Evolutionary conservation across 805 yeast genomes (phyloP).

Genomic region (Barnettozyma sucrosica): DNA sequence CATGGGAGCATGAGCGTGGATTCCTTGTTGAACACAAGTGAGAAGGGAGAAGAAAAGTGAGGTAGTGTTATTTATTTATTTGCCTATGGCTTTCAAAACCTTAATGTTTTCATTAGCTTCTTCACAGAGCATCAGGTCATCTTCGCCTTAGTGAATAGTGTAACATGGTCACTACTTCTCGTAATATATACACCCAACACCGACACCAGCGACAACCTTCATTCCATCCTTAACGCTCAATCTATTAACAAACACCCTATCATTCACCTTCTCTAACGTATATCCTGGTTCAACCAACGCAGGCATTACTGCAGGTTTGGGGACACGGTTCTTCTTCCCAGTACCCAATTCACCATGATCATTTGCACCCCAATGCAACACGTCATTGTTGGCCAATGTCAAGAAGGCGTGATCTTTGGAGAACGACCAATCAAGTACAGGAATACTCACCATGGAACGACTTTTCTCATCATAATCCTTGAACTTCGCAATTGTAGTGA

Average conservation of each 20-base stretch:
- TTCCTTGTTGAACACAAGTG: slow-evolving; percentile 15
- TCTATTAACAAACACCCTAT: slow-evolving; percentile 35
- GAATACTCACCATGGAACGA: background rate
- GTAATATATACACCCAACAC: slow-evolving; percentile 60
- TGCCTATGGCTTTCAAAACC: too few relatives aligned
- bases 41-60: background rate
- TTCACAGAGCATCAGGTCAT: too few relatives aligned
- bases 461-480: slow-evolving; percentile 49
- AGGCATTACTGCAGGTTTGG: slow-evolving; percentile 51
- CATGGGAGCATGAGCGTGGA: slow-evolving; percentile 17
- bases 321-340: slow-evolving; percentile 60
- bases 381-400: slow-evolving; percentile 56
- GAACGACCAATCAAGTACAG: slow-evolving; percentile 37
- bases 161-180: slow-evolving; percentile 15
- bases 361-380: slow-evolving; percentile 80
- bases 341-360: slow-evolving; percentile 79
- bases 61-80: background rate
- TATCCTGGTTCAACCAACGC: slow-evolving; percentile 49
- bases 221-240: slow-evolving; percentile 48
- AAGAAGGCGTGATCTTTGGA: slow-evolving; percentile 65
- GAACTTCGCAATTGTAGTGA: slow-evolving; percentile 36
- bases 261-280: slow-evolving; percentile 28
- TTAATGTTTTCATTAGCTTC: too few relatives aligned
- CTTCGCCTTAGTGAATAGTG: too few relatives aligned
- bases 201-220: slow-evolving; percentile 53